These are phyloP conservation scores for Calonectria leucothoes DNA, from an alignment of 2,329 filamentous ascomycete species.

Conservation along the genomic window DNA sequence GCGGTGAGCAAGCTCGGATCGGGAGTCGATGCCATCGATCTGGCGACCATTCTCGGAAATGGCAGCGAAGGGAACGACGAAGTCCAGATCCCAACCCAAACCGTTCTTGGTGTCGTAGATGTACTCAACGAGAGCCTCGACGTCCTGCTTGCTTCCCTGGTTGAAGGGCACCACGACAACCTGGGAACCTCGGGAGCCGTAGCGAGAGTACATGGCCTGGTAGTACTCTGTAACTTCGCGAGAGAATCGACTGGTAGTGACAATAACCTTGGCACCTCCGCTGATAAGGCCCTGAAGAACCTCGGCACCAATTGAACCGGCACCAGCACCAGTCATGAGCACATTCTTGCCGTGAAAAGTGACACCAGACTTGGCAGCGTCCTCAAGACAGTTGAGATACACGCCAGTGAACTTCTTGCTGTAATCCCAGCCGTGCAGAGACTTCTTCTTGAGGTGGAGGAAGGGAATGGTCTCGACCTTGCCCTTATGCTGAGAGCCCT, in stretches of 20 bases:
- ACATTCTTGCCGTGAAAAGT: slow-evolving; percentile 96
- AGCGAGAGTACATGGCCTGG: slow-evolving; percentile 97
- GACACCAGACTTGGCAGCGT: slow-evolving; percentile 87
- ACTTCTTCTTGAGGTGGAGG: slow-evolving; percentile 94
- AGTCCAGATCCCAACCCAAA: slow-evolving; percentile 98
- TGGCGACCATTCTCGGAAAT: slow-evolving; percentile 98
- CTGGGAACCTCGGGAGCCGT: slow-evolving; percentile 92
- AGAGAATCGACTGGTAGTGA: slow-evolving; percentile 96
- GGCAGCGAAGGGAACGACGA: slow-evolving; percentile 94
- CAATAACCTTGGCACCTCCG: slow-evolving; percentile 95
- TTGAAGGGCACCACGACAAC: slow-evolving; percentile 99
- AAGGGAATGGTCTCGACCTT: slow-evolving; percentile 98
- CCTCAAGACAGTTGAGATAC: slow-evolving; percentile 92
- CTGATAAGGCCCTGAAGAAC: slow-evolving; percentile 96
- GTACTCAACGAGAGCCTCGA: slow-evolving; percentile 93
- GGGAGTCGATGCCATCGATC: slow-evolving; percentile 96
- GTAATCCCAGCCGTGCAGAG: slow-evolving; percentile 96
- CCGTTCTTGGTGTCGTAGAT: slow-evolving; percentile 97
- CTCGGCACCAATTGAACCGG: slow-evolving; percentile 96
- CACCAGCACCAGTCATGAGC: slow-evolving; percentile 97
- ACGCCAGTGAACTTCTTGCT: slow-evolving; percentile 97
- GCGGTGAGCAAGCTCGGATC: slow-evolving; percentile 96
- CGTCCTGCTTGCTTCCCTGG: slow-evolving; percentile 97
- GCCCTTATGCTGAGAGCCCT: slow-evolving; percentile 75
- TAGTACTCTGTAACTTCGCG: slow-evolving; percentile 99